A percentile compares a stretch with the other conserved stretches of the same genome.
Conservation (phyloP, 108 stramenopile species). For the Asterionellopsis glacialis region DNA sequence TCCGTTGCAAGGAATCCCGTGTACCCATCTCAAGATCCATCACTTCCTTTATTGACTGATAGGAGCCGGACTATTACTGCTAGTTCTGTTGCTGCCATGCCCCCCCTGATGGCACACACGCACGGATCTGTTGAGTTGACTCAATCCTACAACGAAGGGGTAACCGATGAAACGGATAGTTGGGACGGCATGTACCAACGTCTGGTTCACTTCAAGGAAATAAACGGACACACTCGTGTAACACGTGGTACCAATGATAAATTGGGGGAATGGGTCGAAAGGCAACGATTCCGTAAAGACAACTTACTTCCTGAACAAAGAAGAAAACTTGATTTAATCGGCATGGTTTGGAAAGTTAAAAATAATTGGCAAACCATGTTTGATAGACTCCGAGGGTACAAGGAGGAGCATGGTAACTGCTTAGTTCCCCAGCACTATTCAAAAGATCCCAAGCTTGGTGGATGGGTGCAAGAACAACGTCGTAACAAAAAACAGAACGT, state of each 20-base stretch:
- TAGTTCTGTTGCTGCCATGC: too few species aligned
- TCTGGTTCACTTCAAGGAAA: slow-evolving; percentile 2
- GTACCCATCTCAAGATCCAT: too few species aligned
- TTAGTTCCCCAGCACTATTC: slow-evolving; percentile 2
- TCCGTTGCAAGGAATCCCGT: too few species aligned
- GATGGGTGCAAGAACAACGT: slow-evolving; percentile 2
- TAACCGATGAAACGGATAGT: neutral
- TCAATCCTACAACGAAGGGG: too few species aligned
- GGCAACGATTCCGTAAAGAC: slow-evolving; percentile 47
- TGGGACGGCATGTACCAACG: neutral
- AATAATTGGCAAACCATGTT: slow-evolving; percentile 35
- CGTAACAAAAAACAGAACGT: slow-evolving; percentile 37
- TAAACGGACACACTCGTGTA: neutral
- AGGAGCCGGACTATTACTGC: too few species aligned
- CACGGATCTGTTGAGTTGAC: too few species aligned
- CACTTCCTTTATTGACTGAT: too few species aligned
- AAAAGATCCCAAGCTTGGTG: slow-evolving; percentile 1
- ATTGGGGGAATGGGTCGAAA: slow-evolving; percentile 52
- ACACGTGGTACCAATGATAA: slow-evolving; percentile 5
- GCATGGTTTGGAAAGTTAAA: slow-evolving; percentile 65
- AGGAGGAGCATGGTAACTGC: slow-evolving; percentile 1
- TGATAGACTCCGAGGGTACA: slow-evolving; percentile 9
- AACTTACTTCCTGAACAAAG: slow-evolving; percentile 44
- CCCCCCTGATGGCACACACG: too few species aligned
- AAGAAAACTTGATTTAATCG: slow-evolving; percentile 50